These are phyloP conservation scores for Fraxinus albicans DNA, from an alignment of 305 asterid genomes.

Conservation along the genomic window DNA sequence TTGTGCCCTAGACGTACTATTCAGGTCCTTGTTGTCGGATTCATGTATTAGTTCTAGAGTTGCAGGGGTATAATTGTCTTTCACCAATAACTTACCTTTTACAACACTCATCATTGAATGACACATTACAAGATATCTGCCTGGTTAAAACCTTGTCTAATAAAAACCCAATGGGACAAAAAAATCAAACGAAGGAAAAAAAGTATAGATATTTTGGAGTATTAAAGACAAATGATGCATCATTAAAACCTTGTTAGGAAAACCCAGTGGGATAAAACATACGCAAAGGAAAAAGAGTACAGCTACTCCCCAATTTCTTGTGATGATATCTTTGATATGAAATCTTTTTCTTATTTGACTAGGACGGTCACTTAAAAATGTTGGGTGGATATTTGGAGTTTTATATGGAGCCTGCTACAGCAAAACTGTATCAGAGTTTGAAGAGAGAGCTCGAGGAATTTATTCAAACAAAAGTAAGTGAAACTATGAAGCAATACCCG, in stretches of 20 bases:
- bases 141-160: too few relatives aligned
- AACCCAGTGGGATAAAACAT: too few relatives aligned
- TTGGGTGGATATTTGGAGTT: constrained; percentile 90
- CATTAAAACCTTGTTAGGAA: too few relatives aligned
- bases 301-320: not conserved
- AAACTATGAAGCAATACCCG: constrained; percentile 6
- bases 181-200: too few relatives aligned
- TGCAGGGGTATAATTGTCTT: too few relatives aligned
- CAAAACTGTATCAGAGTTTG: constrained; percentile 67
- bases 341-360: constrained; percentile 28
- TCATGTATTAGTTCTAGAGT: not conserved
- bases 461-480: constrained; percentile 73
- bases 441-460: constrained; percentile 75
- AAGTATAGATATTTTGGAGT: too few relatives aligned
- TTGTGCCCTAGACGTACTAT: not conserved
- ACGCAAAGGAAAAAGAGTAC: too few relatives aligned
- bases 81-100: too few relatives aligned
- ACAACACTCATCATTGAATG: too few relatives aligned
- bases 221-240: too few relatives aligned
- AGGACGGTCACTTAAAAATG: constrained; percentile 93
- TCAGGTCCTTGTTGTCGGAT: not conserved
- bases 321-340: constrained; percentile 16
- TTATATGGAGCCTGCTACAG: constrained; percentile 67
- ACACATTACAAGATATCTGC: too few relatives aligned
- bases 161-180: too few relatives aligned